Conservation (phyloP, 179 eudicot genomes). For the Drosera spatulata region DNA sequence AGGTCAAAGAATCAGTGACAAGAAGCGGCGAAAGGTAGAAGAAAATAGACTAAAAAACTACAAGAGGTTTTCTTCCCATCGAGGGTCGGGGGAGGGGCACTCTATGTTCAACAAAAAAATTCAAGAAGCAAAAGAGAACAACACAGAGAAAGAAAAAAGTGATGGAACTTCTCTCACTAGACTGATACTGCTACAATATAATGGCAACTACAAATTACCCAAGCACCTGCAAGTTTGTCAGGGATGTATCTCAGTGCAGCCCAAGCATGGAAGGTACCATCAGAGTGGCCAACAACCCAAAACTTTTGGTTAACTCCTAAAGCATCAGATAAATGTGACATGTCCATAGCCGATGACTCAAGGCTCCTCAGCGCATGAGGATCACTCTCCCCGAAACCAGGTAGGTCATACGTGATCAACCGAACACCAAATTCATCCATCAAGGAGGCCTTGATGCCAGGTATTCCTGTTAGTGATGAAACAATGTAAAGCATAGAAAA, state of each 20-base stretch:
- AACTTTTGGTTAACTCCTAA: constrained; percentile 42
- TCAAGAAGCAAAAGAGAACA: no score
- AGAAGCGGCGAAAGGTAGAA: background rate
- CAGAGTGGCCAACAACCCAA: constrained; percentile 55
- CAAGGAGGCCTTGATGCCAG: constrained; percentile 47
- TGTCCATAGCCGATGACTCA: constrained; percentile 57
- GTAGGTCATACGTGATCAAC: constrained; percentile 58
- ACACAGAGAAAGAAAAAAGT: no score
- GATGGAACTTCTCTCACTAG: no score
- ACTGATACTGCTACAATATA: no score
- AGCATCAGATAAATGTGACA: constrained; percentile 45
- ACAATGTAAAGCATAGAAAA: no score
- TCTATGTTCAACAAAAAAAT: no score
- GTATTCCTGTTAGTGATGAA: constrained; percentile 32
- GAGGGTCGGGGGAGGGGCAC: no score
- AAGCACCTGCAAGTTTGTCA: constrained; percentile 46
- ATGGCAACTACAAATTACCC: background rate
- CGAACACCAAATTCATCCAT: constrained; percentile 57
- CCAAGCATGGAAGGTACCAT: constrained; percentile 65
- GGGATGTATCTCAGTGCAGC: constrained; percentile 65
- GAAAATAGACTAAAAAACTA: no score
- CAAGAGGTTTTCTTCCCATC: no score
- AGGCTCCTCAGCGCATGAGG: constrained; percentile 56
- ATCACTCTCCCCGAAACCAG: constrained; percentile 17
- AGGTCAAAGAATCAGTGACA: background rate